phyloP scores from a whole-genome alignment of 208 protist genomes.

The Crithidia bombi region DNA sequence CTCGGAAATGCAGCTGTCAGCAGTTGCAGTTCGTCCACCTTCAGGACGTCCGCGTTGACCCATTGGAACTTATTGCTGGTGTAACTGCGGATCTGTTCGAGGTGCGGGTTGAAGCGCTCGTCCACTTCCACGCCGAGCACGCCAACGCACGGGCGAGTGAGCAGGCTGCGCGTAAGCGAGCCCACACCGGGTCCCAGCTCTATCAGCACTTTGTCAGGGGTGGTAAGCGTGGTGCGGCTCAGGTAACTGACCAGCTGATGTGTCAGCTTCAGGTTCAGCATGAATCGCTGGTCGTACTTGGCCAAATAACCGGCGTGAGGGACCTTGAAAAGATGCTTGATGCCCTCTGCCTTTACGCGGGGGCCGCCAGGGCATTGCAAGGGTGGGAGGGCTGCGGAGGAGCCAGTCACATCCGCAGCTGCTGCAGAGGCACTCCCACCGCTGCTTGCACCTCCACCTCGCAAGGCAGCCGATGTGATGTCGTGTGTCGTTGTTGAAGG shows the following conservation, averaged over 20 bases:
- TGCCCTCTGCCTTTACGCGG: conserved; percentile 72
- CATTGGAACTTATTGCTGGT: conserved; percentile 88
- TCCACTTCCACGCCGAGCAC: conserved; percentile 86
- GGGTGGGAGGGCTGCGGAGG: conserved; percentile 48
- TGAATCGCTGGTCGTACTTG: conserved; percentile 90
- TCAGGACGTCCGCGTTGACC: conserved; percentile 84
- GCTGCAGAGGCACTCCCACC: background rate
- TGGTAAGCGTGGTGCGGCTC: conserved; percentile 66
- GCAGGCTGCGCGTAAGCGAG: conserved; percentile 81
- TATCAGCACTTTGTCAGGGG: conserved; percentile 80
- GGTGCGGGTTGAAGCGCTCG: conserved; percentile 77
- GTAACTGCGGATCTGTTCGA: conserved; percentile 82
- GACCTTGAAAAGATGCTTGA: conserved; percentile 90
- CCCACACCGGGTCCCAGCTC: conserved; percentile 87
- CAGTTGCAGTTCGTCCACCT: conserved; percentile 75
- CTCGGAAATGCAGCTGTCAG: conserved; percentile 53
- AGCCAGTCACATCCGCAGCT: too few species aligned
- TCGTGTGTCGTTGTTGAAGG: conserved; percentile 30
- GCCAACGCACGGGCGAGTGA: conserved; percentile 81
- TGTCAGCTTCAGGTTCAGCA: conserved; percentile 89
- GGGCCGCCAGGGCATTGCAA: conserved; percentile 86
- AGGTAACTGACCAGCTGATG: conserved; percentile 78
- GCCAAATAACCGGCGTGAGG: conserved; percentile 82
- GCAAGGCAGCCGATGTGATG: conserved; percentile 20
- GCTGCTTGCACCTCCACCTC: conserved; percentile 1